phyloP scores from a whole-genome alignment of 352 stramenopile genomes.

The Globisporangium recalcitrans region DNA sequence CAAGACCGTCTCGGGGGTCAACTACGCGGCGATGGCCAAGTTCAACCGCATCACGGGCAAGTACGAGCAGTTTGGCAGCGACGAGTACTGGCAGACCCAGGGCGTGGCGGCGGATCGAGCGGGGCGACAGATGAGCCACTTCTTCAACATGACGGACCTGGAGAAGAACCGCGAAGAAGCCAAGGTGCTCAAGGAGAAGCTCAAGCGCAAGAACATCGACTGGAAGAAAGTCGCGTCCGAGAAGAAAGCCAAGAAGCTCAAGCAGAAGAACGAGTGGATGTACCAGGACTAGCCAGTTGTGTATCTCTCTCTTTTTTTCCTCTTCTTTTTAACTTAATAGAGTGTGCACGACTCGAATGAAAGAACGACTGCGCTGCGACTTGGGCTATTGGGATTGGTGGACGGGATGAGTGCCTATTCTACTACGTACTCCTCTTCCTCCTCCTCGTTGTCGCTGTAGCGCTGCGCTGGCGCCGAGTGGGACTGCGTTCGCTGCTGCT shows the following conservation, averaged over 20 bases:
- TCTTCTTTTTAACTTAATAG: constrained; percentile 15
- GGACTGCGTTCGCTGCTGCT: constrained; percentile 9
- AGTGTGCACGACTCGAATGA: constrained; percentile 4
- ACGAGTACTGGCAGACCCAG: constrained; percentile 59
- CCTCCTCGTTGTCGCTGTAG: constrained; percentile 43
- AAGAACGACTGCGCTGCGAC: background rate
- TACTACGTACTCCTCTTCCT: constrained; percentile 73
- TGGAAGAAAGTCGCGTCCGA: constrained; percentile 83
- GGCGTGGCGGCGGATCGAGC: constrained; percentile 62
- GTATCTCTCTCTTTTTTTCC: background rate
- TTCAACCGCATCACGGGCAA: constrained; percentile 78
- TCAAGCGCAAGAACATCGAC: constrained; percentile 84
- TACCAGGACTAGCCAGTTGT: constrained; percentile 51
- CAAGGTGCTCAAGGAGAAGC: constrained; percentile 63
- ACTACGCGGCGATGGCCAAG: constrained; percentile 65
- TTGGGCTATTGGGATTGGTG: background rate
- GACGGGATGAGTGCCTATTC: constrained; percentile 29
- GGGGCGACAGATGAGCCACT: constrained; percentile 83
- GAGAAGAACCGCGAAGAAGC: constrained; percentile 82
- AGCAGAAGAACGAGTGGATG: constrained; percentile 84
- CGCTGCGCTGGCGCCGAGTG: constrained; percentile 12
- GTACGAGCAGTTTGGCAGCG: constrained; percentile 59
- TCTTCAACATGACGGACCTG: constrained; percentile 75
- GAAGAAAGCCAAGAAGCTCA: constrained; percentile 85
- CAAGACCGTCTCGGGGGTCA: constrained; percentile 50